Conservation (phyloP, 768 basidiomycete species). For the Mycena galericulata region DNA sequence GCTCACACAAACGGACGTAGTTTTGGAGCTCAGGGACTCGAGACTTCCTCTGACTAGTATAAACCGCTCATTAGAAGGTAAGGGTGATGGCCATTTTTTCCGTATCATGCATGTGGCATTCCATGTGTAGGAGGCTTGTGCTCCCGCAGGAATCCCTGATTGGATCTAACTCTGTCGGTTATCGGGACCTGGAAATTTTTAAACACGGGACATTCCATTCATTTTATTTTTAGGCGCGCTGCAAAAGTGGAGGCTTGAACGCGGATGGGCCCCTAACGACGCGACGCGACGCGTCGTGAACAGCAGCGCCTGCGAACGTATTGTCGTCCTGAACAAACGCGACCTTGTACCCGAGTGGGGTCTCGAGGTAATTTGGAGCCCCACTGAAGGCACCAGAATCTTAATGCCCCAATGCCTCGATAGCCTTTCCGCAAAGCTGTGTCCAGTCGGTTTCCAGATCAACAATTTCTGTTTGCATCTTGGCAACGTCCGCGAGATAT, state of each 20-base stretch:
- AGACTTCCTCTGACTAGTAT: conserved; percentile 94
- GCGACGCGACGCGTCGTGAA: conserved; percentile 53
- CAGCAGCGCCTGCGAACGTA: conserved; percentile 75
- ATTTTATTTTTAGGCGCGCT: conserved; percentile 61
- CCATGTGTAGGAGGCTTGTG: conserved; percentile 31
- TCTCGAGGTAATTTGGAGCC: conserved; percentile 69
- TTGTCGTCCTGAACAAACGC: conserved; percentile 93
- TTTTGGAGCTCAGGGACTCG: conserved; percentile 95
- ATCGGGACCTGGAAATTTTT: not conserved
- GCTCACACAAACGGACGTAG: conserved; percentile 86
- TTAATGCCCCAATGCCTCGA: conserved; percentile 26
- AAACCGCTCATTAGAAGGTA: conserved; percentile 87
- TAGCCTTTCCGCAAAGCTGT: conserved; percentile 84
- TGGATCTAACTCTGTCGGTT: conserved; percentile 20
- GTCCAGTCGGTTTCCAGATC: conserved; percentile 76
- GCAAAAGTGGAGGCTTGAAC: conserved; percentile 75
- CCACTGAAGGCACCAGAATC: not conserved
- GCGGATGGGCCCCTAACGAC: conserved; percentile 66
- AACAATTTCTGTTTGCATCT: conserved; percentile 77
- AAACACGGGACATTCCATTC: conserved; percentile 10
- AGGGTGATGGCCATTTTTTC: not conserved
- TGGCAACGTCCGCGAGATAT: conserved; percentile 77
- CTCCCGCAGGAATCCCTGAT: conserved; percentile 41
- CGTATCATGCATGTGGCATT: conserved; percentile 17
- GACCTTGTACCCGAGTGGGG: conserved; percentile 93